A percentile compares a stretch with the other conserved stretches of the same genome.
These are phyloP conservation scores for Rhynchosporium agropyri DNA, from an alignment of 2,329 filamentous ascomycete species.

Conservation along the genomic window DNA sequence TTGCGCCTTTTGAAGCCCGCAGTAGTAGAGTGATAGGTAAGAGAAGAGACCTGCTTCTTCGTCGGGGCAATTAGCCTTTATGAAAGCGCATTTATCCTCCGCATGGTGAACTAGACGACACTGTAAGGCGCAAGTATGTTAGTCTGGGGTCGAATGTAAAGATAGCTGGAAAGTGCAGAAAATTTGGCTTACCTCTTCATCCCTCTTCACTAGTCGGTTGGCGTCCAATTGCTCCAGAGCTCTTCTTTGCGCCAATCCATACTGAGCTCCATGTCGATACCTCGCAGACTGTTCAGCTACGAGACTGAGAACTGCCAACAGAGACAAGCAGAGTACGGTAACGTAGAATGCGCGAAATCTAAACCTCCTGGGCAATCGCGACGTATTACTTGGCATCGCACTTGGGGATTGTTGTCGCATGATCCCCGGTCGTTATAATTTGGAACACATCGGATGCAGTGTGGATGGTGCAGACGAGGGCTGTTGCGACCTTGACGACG, in stretches of 20 bases:
- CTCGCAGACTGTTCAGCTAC: conserved; percentile 39
- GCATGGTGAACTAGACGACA: conserved; percentile 80
- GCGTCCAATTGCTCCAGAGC: conserved; percentile 35
- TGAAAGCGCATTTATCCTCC: conserved; percentile 82
- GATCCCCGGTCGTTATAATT: conserved; percentile 33
- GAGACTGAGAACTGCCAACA: conserved; percentile 39
- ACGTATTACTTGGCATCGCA: conserved; percentile 28
- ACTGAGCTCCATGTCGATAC: conserved; percentile 37
- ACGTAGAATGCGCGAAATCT: conserved; percentile 43
- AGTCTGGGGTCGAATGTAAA: background rate
- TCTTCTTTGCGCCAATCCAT: conserved; percentile 37
- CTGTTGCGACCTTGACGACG: conserved; percentile 3
- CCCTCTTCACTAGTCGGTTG: conserved; percentile 37
- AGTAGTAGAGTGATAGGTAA: conserved; percentile 92
- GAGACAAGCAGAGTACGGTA: conserved; percentile 39
- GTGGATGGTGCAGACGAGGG: background rate
- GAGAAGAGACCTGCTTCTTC: conserved; percentile 88
- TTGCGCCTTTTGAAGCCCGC: conserved; percentile 67
- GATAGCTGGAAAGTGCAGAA: background rate
- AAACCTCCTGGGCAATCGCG: conserved; percentile 31
- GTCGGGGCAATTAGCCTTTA: conserved; percentile 78
- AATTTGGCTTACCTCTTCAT: conserved; percentile 40
- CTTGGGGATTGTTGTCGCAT: conserved; percentile 33
- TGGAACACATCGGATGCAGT: background rate
- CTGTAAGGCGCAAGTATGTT: conserved; percentile 43